Base-by-base conservation (phyloP, 441 rosid genomes). In the Gossypium lobatum region DNA sequence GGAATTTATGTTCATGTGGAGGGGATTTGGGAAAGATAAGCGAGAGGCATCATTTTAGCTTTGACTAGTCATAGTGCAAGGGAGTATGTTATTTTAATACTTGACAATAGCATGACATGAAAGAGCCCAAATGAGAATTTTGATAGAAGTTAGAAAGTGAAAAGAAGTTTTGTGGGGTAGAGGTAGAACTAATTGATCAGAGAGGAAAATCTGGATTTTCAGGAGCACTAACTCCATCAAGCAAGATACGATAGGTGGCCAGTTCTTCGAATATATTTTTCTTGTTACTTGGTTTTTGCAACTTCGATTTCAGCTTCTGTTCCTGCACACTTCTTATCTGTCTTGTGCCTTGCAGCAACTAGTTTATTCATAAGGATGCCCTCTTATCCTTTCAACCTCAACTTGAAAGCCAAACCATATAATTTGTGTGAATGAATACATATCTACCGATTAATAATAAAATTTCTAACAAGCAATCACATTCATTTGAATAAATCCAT, bases 341-440 rank as follows among this genome's bases (percentile, higher is more conserved):
- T 90, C 70, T 80, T 85, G 57, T 78, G 77, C 77, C 90, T 85
- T 1, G 84, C 81, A 3, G 84, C 71, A n/a, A 90, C 90, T 61
- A 88, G 78, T 76, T 90, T 90, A 78, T 84, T 83, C 91, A 87
- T 87, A 91, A 4, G 89, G 89, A 48, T 75, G 79, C 54, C 90
- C 90, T 76, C 80, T 85, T 42, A 87, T 83, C 84, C 86, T 88
- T 78, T 90, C 95, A 50, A 90, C 89, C 76, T 90, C 87, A 62
- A 88, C 89, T 91, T 88, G 79, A 59, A 77, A 73, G 48, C 70
- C 74, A 55, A 18, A 18, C 18, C 17, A 52, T 53, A 52, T 3
- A 16, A 1, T 14, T 1, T n/a, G 9, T 16, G 1, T n/a, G 0
- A 37, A 54, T 18, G 58, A 71, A 62, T 67, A 26, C 18, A 17